Base-by-base conservation (phyloP, 2,329 filamentous ascomycete genomes). In the Arachnomyces sp. region DNA sequence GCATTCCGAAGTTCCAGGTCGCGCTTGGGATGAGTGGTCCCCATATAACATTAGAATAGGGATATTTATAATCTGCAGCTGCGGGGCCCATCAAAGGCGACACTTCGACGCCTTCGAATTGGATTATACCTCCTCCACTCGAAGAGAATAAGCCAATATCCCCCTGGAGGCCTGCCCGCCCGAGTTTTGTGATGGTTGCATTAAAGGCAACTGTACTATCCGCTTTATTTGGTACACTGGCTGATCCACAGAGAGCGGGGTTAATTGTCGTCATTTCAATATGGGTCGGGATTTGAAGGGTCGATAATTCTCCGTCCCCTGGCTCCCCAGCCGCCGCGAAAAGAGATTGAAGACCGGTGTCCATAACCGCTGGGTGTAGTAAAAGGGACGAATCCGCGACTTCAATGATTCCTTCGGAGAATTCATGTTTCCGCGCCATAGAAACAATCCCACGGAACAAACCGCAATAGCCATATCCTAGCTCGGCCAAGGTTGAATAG, bases 271-370 rank as follows among this genome's bases (percentile, higher is more conserved):
- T 38, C 8, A 13, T 36, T 1, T 37, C 12, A 32, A 53, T 48
- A 5, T 12, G 14, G 1, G 41, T 47, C 2, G 53, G 52, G 2
- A 55, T 28, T 34, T 48, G 40, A 2, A 50, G 30, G 3, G 42
- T 39, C 34, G 44, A 44, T 6, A 54, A 39, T 5, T 30, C 39
- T 2, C 34, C 43, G 40, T 54, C 52, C 2, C 36, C 43, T 1
- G 53, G 53, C 16, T n/a, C 40, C 4, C 40, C 38, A 15, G 39
- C 55, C 0, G 62, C 57, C 2, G 47, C 46, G 5, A 53, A 38
- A 0, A 55, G 38, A 3, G 60, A 45, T 16, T 60, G 54, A 9
- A 63, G 38, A 16, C 57, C 53, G 7, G 51, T 44, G 39, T 57
- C 53, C 3, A 52, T 51, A 35, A 42, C 46, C 14, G 29, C 44